Evolutionary conservation across 78 protist species (phyloP).

Genomic region (Dictyostelium citrinum): DNA sequence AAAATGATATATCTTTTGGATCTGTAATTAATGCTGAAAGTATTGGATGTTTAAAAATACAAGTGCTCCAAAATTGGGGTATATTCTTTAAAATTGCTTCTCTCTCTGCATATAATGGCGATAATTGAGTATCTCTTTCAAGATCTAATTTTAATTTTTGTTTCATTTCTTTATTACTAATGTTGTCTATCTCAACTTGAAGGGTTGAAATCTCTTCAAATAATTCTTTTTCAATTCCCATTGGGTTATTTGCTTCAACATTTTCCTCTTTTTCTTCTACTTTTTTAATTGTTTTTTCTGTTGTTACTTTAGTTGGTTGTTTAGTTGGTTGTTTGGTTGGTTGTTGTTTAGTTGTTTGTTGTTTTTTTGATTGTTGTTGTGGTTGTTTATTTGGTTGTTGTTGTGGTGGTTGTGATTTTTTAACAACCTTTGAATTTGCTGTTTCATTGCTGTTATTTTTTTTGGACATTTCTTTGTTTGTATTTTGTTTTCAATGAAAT

Average conservation of each 20-base stretch:
- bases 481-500: background rate
- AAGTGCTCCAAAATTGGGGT: slow-evolving; percentile 21
- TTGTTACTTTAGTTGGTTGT: background rate
- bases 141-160: slow-evolving; percentile 4
- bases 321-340: background rate
- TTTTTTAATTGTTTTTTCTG: background rate
- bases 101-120: slow-evolving; percentile 11
- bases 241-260: background rate
- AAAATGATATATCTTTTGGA: background rate
- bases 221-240: background rate
- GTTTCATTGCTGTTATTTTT: background rate
- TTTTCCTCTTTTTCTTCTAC: background rate
- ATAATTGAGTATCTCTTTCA: background rate
- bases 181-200: slow-evolving; percentile 17
- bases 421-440: background rate
- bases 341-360: slow-evolving; percentile 7
- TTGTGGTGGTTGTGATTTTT: background rate
- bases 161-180: background rate
- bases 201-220: background rate
- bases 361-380: background rate
- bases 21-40: slow-evolving; percentile 15
- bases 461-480: background rate
- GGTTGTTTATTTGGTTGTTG: background rate
- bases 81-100: slow-evolving; percentile 3
- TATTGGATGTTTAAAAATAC: slow-evolving; percentile 36